Evolutionary conservation across 1,139 yeast genomes (phyloP), one percentile per base, ranked within the genome.

Genomic region (Williopsis jadinii): DNA sequence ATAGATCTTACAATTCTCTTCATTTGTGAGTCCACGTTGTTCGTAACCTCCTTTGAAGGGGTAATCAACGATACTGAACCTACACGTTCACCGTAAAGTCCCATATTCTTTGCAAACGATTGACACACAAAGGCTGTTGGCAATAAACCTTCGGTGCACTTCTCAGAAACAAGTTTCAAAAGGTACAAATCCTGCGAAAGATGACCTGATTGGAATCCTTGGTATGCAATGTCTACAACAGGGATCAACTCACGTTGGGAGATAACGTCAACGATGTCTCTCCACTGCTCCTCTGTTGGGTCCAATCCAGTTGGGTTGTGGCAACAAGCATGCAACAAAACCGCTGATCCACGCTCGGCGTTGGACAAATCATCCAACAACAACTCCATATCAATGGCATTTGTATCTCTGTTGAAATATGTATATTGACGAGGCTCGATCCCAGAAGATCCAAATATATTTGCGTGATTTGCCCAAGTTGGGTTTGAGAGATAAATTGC

Each of bases 261-360:
- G 39, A 85, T 61, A 28, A 81, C 77, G 39, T 76, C 75, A 49
- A 81, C 71, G 40, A 90, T 84, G 55, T 73, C 62, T 45, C 68
- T 67, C 97, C 97, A 90, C 60, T 90, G 90, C 39, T 80, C 84
- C 38, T 64, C 64, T 11, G 85, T 73, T 47, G 95, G 94, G 61
- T 90, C 97, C 49, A 90, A 79, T 30, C 97, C 97, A 11, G 97
- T 90, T 34, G 97, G 97, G 66, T 90, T 90, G 69, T 90, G 97
- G 56, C 97, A 94, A 60, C 97, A 88, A 6, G 95, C 95, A 65
- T 90, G 97, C 47, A 90, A 71, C 42, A 90, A 67, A 31, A 90
- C 80, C 47, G 85, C 75, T 13, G 84, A 71, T 28, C 77, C 82
- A 14, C 68, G 63, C 27, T 68, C 71, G 37, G 75, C 75, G 2